phyloP scores from a whole-genome alignment of 2,329 filamentous ascomycete species.

The Endoconidiophora polonica region DNA sequence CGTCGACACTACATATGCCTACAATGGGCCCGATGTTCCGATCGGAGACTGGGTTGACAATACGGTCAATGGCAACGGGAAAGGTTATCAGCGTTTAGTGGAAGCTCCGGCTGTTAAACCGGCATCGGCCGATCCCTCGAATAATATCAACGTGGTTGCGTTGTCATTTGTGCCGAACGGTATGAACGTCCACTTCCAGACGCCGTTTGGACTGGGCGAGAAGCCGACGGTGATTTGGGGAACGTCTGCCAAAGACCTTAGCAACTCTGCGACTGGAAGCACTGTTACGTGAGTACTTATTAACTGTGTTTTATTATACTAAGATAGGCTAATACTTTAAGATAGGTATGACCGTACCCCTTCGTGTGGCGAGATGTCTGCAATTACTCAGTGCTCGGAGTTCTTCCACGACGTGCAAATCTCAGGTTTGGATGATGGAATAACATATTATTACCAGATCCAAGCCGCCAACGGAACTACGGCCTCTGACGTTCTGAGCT shows the following conservation, averaged over 20 bases:
- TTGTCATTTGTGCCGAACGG: conserved; percentile 30
- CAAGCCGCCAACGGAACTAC: conserved; percentile 32
- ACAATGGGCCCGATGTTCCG: conserved; percentile 31
- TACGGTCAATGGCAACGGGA: conserved; percentile 33
- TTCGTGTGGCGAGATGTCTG: conserved; percentile 26
- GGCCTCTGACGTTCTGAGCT: conserved; percentile 27
- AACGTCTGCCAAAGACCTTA: conserved; percentile 19
- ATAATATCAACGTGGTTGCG: conserved; percentile 36
- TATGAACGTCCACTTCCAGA: conserved; percentile 37
- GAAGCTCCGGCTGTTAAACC: conserved; percentile 34
- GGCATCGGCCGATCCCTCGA: conserved; percentile 24
- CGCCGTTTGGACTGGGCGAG: conserved; percentile 33
- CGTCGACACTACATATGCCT: conserved; percentile 28
- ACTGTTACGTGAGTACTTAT: conserved; percentile 23
- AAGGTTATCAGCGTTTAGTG: conserved; percentile 32
- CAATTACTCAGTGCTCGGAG: conserved; percentile 32
- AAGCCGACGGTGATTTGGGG: conserved; percentile 29
- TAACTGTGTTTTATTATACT: background rate
- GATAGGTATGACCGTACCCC: conserved; percentile 33
- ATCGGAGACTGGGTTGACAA: conserved; percentile 34
- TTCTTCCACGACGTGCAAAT: conserved; percentile 35
- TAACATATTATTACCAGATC: conserved; percentile 35
- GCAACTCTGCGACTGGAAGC: conserved; percentile 22
- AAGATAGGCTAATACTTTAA: background rate
- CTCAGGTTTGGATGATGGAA: conserved; percentile 23